These are phyloP conservation scores for Bacidia rubella DNA, from an alignment of 495 filamentous ascomycete genomes.

Conservation along the genomic window DNA sequence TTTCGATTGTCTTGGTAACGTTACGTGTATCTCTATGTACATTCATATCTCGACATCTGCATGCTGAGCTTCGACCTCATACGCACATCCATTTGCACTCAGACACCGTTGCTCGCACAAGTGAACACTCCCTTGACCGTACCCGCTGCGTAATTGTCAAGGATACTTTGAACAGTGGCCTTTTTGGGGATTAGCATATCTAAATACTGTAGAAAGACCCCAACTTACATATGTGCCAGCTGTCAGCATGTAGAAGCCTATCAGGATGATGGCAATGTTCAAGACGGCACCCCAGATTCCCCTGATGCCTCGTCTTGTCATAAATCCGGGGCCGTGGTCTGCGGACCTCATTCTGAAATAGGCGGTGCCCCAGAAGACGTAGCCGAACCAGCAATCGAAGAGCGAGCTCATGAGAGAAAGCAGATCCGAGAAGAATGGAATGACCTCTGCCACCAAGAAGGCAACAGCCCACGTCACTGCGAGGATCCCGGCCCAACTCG, in stretches of 20 bases:
- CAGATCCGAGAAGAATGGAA: conserved; percentile 79
- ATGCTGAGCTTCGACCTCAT: too few relatives aligned
- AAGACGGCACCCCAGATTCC: conserved; percentile 48
- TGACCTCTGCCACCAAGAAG: conserved; percentile 77
- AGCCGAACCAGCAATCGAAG: conserved; percentile 87
- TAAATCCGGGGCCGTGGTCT: conserved; percentile 49
- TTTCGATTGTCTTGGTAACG: too few relatives aligned
- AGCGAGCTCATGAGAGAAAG: conserved; percentile 77
- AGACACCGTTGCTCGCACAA: conserved; percentile 45
- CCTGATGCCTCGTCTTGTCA: conserved; percentile 42
- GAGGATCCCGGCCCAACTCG: conserved; percentile 60
- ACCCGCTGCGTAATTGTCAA: conserved; percentile 42
- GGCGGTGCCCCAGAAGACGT: conserved; percentile 86
- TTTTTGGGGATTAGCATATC: conserved; percentile 13
- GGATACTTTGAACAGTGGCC: conserved; percentile 49
- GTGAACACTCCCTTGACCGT: conserved; percentile 46
- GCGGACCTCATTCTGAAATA: conserved; percentile 69
- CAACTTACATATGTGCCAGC: conserved; percentile 65
- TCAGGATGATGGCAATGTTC: conserved; percentile 55
- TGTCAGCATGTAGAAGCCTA: conserved; percentile 62
- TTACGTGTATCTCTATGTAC: too few relatives aligned
- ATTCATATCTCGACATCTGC: too few relatives aligned
- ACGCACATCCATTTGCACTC: too few relatives aligned
- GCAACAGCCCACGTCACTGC: conserved; percentile 59
- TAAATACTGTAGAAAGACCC: neutral